Evolutionary conservation across 306 rosid genomes (phyloP), one percentile per base, ranked within the genome.

Genomic region (Adenanthera pavonina): DNA sequence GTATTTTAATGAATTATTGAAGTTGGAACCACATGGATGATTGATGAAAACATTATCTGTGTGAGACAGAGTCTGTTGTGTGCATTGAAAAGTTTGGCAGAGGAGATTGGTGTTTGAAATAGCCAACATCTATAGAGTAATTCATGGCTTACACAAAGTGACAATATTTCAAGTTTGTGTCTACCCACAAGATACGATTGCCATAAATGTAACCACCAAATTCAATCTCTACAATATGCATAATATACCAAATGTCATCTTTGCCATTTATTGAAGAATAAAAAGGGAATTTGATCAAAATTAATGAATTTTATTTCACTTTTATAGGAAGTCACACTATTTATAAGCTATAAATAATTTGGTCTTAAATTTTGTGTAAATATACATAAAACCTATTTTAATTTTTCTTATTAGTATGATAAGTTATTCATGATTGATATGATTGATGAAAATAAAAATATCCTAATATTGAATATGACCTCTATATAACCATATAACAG

Each of bases 81-180:
- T 48, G 83, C 54, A 75, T 36, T 64, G 74, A 66, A 33, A 60
- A 59, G 35, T 54, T 81, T 74, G 47, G 19, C 25, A 48, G 30
- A 66, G 51, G 61, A 57, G 35, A 25, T n/a, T 8, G 66, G n/a
- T 68, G 25, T 44, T 86, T 3, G 49, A 40, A 12, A 81, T 1
- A 53, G 78, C 49, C 35, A 15, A 62, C 20, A 3, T 65, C 72
- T 52, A 69, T 77, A n/a, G n/a, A 74, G 46, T 74, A 34, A 51
- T 52, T 74, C 44, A 52, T 60, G 12, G 2, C 15, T 60, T 46
- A 62, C 5, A 53, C 82, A 75, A 78, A 54, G 69, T 69, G 86
- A 62, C 86, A 85, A 69, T 61, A 44, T 25, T 79, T 86, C 44
- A 83, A 54, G 73, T 81, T 78, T 79, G n/a, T 74, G 78, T 41